A percentile compares a stretch with the other conserved stretches of the same genome.
These are phyloP conservation scores for Fraxinus albicans DNA, from an alignment of 305 asterid species.

Conservation along the genomic window DNA sequence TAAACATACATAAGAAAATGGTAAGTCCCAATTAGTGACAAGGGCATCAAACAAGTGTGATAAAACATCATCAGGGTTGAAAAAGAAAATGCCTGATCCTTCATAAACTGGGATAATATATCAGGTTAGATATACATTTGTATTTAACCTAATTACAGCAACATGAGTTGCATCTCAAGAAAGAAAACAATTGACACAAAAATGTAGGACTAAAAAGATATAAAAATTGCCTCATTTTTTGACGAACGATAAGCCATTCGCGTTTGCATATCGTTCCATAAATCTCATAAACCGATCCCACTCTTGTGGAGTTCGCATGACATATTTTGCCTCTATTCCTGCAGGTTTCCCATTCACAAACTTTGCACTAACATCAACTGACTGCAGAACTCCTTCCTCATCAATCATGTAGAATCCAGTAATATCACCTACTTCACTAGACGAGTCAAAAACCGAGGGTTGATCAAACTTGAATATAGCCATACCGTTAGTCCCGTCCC, in stretches of 20 bases:
- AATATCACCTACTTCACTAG: constrained; percentile 83
- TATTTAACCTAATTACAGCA: constrained; percentile 28
- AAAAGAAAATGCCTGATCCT: neutral
- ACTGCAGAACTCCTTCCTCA: constrained; percentile 81
- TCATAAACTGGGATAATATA: neutral
- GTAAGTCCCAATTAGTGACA: neutral
- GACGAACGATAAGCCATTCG: constrained; percentile 70
- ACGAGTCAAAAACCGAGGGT: constrained; percentile 90
- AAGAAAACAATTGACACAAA: constrained; percentile 13
- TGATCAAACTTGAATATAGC: constrained; percentile 77
- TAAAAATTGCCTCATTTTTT: constrained; percentile 51
- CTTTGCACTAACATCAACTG: constrained; percentile 79
- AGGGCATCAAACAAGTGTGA: neutral
- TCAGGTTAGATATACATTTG: constrained; percentile 17
- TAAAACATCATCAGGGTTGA: neutral
- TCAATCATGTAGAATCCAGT: constrained; percentile 94
- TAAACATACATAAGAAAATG: neutral
- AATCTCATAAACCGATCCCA: constrained; percentile 99
- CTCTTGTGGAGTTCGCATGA: constrained; percentile 73
- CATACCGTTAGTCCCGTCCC: constrained; percentile 87
- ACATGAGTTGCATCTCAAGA: constrained; percentile 24
- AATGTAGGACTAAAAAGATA: constrained; percentile 26
- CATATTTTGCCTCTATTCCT: constrained; percentile 81
- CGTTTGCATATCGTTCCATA: constrained; percentile 86
- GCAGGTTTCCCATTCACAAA: constrained; percentile 92